Conservation (phyloP, 2,329 filamentous ascomycete species). For the Verticillium nubilum region DNA sequence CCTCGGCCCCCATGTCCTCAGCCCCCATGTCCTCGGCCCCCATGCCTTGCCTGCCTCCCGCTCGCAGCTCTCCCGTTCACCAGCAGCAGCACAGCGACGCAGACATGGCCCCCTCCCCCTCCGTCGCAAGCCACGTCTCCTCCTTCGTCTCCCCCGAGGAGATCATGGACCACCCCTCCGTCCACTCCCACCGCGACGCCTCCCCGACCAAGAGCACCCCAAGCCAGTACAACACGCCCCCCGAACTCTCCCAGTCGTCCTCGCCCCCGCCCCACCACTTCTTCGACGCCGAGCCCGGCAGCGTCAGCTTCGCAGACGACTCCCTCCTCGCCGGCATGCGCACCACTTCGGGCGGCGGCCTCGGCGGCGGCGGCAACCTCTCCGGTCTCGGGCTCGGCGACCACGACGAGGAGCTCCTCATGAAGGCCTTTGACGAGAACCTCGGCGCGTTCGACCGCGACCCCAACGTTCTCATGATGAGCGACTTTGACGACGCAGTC, state of each 20-base stretch:
- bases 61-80: slow-evolving; percentile 6
- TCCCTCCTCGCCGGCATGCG: slow-evolving; percentile 19
- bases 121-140: slow-evolving; percentile 32
- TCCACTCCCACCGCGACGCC: not conserved
- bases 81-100: slow-evolving; percentile 18
- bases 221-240: slow-evolving; percentile 52
- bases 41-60: slow-evolving; percentile 7
- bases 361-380: slow-evolving; percentile 2
- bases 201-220: slow-evolving; percentile 46
- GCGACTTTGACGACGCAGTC: slow-evolving; percentile 42
- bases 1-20: slow-evolving; percentile 37
- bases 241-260: slow-evolving; percentile 55
- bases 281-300: slow-evolving; percentile 38
- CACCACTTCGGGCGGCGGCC: not conserved
- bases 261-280: slow-evolving; percentile 45
- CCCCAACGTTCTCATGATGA: slow-evolving; percentile 42
- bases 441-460: slow-evolving; percentile 39
- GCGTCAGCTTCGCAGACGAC: slow-evolving; percentile 22
- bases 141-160: slow-evolving; percentile 42
- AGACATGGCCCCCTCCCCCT: slow-evolving; percentile 33
- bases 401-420: slow-evolving; percentile 39
- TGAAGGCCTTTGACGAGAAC: slow-evolving; percentile 31
- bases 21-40: slow-evolving; percentile 19
- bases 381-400: slow-evolving; percentile 24
- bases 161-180: slow-evolving; percentile 28